Evolutionary conservation across 129 eudicot genomes (phyloP).

Genomic region (Arctium minus): DNA sequence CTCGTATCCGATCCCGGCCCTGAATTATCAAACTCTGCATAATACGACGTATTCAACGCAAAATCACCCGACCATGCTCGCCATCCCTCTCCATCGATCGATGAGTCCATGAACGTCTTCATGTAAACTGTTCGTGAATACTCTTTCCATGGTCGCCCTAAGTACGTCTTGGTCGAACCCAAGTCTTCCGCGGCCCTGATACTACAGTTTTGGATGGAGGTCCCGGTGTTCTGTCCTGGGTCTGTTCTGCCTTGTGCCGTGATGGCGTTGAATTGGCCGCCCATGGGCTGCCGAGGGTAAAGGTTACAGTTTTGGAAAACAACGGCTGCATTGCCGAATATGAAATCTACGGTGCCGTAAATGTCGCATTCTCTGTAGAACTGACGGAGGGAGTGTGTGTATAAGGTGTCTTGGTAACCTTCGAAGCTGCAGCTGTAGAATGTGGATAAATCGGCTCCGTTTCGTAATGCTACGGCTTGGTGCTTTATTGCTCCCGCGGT

Average conservation of each 20-base stretch:
- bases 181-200: constrained; percentile 59
- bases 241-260: constrained; percentile 92
- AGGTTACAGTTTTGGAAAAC: constrained; percentile 75
- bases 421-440: constrained; percentile 91
- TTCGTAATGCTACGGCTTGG: constrained; percentile 87
- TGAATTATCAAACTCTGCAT: constrained; percentile 69
- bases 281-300: constrained; percentile 68
- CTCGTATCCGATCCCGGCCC: constrained; percentile 72
- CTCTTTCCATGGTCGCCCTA: constrained; percentile 92
- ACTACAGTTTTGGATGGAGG: constrained; percentile 54
- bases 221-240: constrained; percentile 84
- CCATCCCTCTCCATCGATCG: constrained; percentile 64
- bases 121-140: constrained; percentile 74
- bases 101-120: constrained; percentile 47
- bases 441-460: constrained; percentile 78
- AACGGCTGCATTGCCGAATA: constrained; percentile 73
- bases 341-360: constrained; percentile 87
- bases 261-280: constrained; percentile 67
- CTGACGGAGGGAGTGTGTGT: constrained; percentile 79
- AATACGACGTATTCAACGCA: constrained; percentile 68
- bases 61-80: constrained; percentile 74
- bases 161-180: constrained; percentile 42
- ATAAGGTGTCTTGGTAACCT: constrained; percentile 87
- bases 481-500: constrained; percentile 80
- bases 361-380: constrained; percentile 79